Percentiles rank a stretch among this genome's conserved stretches.
phyloP scores from a whole-genome alignment of 2,329 filamentous ascomycete species.

The Talaromyces funiculosus region DNA sequence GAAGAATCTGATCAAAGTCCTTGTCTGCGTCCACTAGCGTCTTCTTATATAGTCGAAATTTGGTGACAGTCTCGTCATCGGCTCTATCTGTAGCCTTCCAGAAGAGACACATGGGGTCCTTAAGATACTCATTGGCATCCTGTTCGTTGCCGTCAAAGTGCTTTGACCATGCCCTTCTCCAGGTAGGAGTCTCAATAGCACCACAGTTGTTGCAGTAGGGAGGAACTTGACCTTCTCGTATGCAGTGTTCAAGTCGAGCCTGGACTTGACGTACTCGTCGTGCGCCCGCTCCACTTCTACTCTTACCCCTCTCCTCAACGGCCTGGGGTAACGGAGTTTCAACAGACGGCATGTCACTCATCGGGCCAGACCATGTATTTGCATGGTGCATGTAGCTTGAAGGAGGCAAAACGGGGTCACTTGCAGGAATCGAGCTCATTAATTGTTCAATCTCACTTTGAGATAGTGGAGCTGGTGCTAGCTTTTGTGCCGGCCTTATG shows the following conservation, averaged over 20 bases:
- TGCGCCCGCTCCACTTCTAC: constrained; percentile 48
- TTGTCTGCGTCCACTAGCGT: constrained; percentile 61
- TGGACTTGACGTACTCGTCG: constrained; percentile 63
- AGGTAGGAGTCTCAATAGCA: constrained; percentile 90
- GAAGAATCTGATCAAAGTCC: constrained; percentile 64
- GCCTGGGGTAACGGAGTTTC: constrained; percentile 31
- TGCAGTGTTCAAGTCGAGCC: constrained; percentile 51
- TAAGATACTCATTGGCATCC: constrained; percentile 65
- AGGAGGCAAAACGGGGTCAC: constrained; percentile 43
- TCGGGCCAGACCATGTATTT: constrained; percentile 40
- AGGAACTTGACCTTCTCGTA: constrained; percentile 77
- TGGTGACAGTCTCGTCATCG: constrained; percentile 55
- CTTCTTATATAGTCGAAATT: constrained; percentile 72
- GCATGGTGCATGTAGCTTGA: constrained; percentile 33
- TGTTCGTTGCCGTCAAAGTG: constrained; percentile 64
- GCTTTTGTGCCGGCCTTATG: constrained; percentile 30
- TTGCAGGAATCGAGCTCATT: constrained; percentile 39
- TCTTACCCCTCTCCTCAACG: constrained; percentile 29
- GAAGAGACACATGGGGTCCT: constrained; percentile 67
- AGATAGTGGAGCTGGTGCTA: constrained; percentile 34
- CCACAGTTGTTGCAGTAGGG: constrained; percentile 90
- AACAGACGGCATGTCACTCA: constrained; percentile 41
- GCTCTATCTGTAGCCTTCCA: constrained; percentile 64
- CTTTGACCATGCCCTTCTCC: constrained; percentile 88
- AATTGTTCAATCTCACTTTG: constrained; percentile 30